Evolutionary conservation across 345 rosid species (phyloP), one percentile per base, ranked within the genome.

Genomic region (Pelargonium nanum): DNA sequence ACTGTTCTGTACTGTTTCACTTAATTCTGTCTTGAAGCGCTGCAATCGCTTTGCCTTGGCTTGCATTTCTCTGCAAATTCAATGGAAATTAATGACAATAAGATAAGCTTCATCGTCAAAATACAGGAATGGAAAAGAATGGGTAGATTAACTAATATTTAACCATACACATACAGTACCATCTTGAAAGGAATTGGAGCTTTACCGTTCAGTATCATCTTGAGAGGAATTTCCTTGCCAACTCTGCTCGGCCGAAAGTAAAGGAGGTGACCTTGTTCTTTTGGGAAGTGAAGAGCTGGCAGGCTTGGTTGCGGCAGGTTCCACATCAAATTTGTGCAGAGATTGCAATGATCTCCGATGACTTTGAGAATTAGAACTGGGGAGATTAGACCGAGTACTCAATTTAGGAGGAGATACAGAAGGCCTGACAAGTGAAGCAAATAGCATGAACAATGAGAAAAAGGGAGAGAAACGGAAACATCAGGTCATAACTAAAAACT

Each of bases 11-110:
- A 67, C 64, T 55, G 51, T 69, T 56, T 81, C 84, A 67, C 73
- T 81, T 70, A 89, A 69, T 76, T 86, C 96, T 50, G 67, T 74
- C 74, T 78, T 89, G 74, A 89, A 89, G 55, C 96, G 94, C 25
- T 86, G 89, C 68, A 83, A 75, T 57, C 94, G 79, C 78, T 86
- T 89, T 34, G 83, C 94, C 82, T 85, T 89, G 77, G 94, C 95
- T 72, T 84, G 82, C 69, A 77, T 79, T 77, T 89, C 95, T 70
- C 96, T 89, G 77, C 50, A 60, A 58, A 60, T 65, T 53, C 62
- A 63, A 62, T 25, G 50, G 50, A 60, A 56, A 64, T 2, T 2
- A 4, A 9, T 6, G 48, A 17, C 48, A 40, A 40, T 3, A 40
- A n/a, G n/a, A n/a, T n/a, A n/a, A n/a, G n/a, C n/a, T n/a, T 40